Percentiles rank a stretch among this genome's conserved stretches.
Conservation (phyloP, 768 basidiomycete genomes). For the Leucosporidium scottii region DNA sequence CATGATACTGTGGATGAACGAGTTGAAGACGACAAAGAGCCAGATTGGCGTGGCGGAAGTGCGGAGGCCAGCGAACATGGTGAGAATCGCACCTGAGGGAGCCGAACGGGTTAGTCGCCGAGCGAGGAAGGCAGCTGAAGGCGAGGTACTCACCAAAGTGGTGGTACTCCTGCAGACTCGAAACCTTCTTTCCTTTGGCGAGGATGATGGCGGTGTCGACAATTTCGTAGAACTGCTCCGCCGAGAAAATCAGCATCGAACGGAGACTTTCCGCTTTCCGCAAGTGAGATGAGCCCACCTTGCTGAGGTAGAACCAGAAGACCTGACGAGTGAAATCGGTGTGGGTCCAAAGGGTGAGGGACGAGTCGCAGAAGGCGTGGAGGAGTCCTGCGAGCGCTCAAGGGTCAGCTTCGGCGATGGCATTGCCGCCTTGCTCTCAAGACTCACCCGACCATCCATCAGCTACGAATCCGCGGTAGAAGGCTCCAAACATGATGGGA, state of each 20-base stretch:
- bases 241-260: too few relatives aligned
- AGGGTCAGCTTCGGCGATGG: conserved; percentile 1
- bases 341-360: too few relatives aligned
- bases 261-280: too few relatives aligned
- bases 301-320: too few relatives aligned
- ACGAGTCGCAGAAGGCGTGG: conserved; percentile 28
- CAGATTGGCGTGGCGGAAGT: conserved; percentile 29
- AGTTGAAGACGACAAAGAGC: conserved; percentile 36
- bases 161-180: too few relatives aligned
- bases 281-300: too few relatives aligned
- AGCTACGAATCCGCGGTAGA: conserved; percentile 16
- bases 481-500: conserved; percentile 22
- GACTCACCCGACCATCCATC: conserved; percentile 18
- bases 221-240: conserved; percentile 26
- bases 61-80: conserved; percentile 33
- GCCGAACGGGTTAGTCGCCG: background rate
- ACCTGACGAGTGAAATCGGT: too few relatives aligned
- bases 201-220: conserved; percentile 35
- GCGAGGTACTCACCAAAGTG: background rate
- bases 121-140: background rate
- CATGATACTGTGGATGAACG: conserved; percentile 35
- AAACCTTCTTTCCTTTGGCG: conserved; percentile 37
- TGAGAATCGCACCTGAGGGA: conserved; percentile 30
- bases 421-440: background rate
- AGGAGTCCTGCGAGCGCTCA: conserved; percentile 5